Conservation (phyloP, 345 rosid species). For the Sonneratia caseolaris region DNA sequence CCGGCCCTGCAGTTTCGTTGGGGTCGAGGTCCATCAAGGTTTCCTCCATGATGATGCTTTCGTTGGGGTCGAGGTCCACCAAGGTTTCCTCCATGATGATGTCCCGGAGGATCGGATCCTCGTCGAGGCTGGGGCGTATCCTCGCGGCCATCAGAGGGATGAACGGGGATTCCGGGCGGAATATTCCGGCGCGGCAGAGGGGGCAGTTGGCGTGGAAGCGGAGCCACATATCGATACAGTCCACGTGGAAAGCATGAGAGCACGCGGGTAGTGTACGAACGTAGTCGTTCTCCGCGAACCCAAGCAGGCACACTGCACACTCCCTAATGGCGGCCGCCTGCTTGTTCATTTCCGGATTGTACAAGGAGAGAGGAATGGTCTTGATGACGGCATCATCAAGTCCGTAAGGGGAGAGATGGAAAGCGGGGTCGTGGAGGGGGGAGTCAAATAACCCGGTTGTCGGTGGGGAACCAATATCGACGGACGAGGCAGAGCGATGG, state of each 20-base stretch:
- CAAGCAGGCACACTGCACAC: slow-evolving; percentile 82
- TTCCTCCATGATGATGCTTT: slow-evolving; percentile 21
- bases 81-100: slow-evolving; percentile 22
- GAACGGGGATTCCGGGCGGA: slow-evolving; percentile 52
- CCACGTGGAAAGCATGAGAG: slow-evolving; percentile 81
- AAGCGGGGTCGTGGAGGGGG: slow-evolving; percentile 32
- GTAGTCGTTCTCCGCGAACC: slow-evolving; percentile 71
- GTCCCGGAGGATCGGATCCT: slow-evolving; percentile 23
- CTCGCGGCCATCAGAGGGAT: slow-evolving; percentile 82
- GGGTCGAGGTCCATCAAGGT: neutral
- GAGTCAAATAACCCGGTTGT: slow-evolving; percentile 36
- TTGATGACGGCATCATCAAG: slow-evolving; percentile 80
- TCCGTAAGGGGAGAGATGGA: slow-evolving; percentile 47
- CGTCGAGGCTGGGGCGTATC: slow-evolving; percentile 74
- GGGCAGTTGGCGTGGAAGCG: slow-evolving; percentile 92
- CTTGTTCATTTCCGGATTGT: slow-evolving; percentile 21
- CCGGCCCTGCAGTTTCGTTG: neutral
- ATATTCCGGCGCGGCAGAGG: slow-evolving; percentile 70
- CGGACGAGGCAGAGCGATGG: slow-evolving; percentile 43
- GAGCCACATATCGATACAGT: slow-evolving; percentile 87
- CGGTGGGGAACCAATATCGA: slow-evolving; percentile 47
- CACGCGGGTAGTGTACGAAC: slow-evolving; percentile 79
- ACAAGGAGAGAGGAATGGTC: slow-evolving; percentile 63
- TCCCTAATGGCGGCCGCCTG: slow-evolving; percentile 28
- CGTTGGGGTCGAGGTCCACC: neutral